These are phyloP conservation scores for Stephanodiscus minutulus DNA, from an alignment of 108 stramenopile species.

Conservation along the genomic window DNA sequence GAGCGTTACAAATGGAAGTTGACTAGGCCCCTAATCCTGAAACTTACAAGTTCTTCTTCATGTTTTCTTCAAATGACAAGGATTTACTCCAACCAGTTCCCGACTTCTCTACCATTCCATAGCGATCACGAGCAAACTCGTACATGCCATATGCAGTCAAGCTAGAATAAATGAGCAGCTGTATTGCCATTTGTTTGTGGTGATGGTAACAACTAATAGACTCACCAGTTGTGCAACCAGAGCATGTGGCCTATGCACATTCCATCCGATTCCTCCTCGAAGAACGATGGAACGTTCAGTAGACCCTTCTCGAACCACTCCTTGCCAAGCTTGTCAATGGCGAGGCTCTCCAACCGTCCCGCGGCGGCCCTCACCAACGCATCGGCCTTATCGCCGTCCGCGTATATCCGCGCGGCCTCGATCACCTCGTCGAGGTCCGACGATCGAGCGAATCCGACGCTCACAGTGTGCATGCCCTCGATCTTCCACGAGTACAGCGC, in stretches of 20 bases:
- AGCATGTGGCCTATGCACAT: conserved; percentile 59
- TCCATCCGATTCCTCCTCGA: conserved; percentile 40
- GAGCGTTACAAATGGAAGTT: background rate
- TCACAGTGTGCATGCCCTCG: conserved; percentile 49
- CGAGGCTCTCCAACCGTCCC: conserved; percentile 26
- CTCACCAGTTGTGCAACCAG: conserved; percentile 60
- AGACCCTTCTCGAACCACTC: conserved; percentile 64
- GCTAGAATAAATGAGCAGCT: no score
- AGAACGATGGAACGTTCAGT: conserved; percentile 52
- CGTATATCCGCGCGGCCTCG: conserved; percentile 58
- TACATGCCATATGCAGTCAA: conserved; percentile 63
- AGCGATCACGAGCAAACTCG: conserved; percentile 52
- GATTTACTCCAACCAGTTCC: conserved; percentile 38
- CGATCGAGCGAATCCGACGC: conserved; percentile 67
- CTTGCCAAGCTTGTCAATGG: conserved; percentile 49
- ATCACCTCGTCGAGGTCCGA: conserved; percentile 82
- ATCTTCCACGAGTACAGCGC: conserved; percentile 57
- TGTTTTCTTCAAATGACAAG: conserved; percentile 53
- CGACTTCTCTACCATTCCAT: conserved; percentile 26
- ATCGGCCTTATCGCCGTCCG: conserved; percentile 26
- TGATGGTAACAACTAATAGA: no score
- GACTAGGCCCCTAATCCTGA: background rate
- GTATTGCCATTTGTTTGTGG: no score
- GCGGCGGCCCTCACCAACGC: conserved; percentile 39
- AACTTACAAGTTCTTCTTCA: conserved; percentile 43